These are phyloP conservation scores for Penicillium psychrofluorescens DNA, from an alignment of 495 filamentous ascomycete species.

Conservation along the genomic window DNA sequence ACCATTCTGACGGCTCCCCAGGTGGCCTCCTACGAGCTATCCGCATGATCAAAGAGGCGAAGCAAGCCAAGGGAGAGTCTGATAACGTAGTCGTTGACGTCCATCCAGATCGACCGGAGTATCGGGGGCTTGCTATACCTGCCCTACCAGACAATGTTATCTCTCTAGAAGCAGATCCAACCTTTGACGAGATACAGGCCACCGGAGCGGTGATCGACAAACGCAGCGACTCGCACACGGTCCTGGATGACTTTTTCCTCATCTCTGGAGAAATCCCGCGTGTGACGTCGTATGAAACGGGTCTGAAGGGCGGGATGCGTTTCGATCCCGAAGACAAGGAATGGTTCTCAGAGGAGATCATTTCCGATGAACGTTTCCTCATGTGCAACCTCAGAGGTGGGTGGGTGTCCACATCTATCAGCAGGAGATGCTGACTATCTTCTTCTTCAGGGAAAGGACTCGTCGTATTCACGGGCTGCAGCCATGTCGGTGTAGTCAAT, in stretches of 20 bases:
- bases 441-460: conserved; percentile 41
- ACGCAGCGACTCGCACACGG: conserved; percentile 36
- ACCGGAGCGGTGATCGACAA: conserved; percentile 43
- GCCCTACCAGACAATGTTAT: conserved; percentile 34
- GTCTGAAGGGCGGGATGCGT: conserved; percentile 40
- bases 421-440: conserved; percentile 1
- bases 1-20: conserved; percentile 1
- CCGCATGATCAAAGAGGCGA: conserved; percentile 41
- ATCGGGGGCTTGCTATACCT: conserved; percentile 42
- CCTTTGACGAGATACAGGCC: conserved; percentile 41
- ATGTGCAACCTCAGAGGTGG: conserved; percentile 52
- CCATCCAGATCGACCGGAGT: conserved; percentile 49
- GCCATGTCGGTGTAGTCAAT: conserved; percentile 55
- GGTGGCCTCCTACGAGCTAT: conserved; percentile 43
- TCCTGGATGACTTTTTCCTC: conserved; percentile 49
- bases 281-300: conserved; percentile 46
- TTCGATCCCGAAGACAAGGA: conserved; percentile 35
- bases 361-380: conserved; percentile 52
- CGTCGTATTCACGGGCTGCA: conserved; percentile 57
- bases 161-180: conserved; percentile 51
- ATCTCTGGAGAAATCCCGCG: conserved; percentile 53
- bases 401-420: neutral
- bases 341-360: conserved; percentile 49
- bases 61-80: conserved; percentile 20
- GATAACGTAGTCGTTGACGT: conserved; percentile 39